Evolutionary conservation across 768 basidiomycete genomes (phyloP), one percentile per base, ranked within the genome.

Genomic region (Kwoniella pini): DNA sequence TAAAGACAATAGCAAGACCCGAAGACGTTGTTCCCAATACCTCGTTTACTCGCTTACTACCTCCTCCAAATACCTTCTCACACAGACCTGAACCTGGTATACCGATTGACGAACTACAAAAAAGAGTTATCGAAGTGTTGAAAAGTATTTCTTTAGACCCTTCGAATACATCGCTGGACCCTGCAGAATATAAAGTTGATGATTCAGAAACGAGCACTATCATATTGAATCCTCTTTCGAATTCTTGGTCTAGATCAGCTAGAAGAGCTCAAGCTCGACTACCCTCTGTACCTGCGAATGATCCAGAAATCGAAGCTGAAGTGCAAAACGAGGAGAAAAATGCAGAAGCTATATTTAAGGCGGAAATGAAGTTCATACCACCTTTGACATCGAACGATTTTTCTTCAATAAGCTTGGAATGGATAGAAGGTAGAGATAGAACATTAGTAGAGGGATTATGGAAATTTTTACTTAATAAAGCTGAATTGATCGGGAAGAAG

Each of bases 381-480:
- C 54, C 30, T 21, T 36, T 15, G 19, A 36, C n/a, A 38, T 21
- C 36, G 6, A 53, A 45, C 4, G 48, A 60, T 3, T 36, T 39
- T 17, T 40, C 28, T 21, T 60, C 59, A 1, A 42, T 53, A 7
- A 21, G 43, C 2, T 28, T 70, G 9, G 48, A 64, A 26, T 77
- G 70, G 70, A 4, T 60, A 12, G 51, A 64, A 44, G 76, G 76
- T 3, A 57, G 39, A 31, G 72, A 76, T 54, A 21, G 74, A 22
- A 30, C 44, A 3, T 28, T 60, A 6, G 65, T 75, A 9, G 76
- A 75, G 31, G 54, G 54, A 1, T 54, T 77, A 0, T 77, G 74
- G 74, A 67, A 71, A 60, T 75, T 60, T 45, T 17, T 77, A 5
- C 53, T 74, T 19, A 60, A 54, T n/a, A 77, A 77, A 61, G 64